Conservation (phyloP, 2,329 filamentous ascomycete species). For the Parasarocladium wereldwijsianum region DNA sequence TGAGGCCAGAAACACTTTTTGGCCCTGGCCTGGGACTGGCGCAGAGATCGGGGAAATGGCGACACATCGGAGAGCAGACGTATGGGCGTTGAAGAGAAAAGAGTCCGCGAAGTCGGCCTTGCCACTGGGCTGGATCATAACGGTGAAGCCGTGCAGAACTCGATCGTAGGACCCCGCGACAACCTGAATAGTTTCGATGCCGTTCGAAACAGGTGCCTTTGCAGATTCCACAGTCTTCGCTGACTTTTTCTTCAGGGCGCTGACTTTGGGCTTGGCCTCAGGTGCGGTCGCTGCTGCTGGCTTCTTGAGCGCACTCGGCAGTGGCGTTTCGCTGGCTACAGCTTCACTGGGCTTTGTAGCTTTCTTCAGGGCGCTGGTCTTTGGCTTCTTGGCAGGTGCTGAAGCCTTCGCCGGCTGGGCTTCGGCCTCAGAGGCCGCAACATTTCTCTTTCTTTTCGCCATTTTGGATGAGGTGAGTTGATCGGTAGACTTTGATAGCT, state of each 20-base stretch:
- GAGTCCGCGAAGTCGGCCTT: constrained; percentile 67
- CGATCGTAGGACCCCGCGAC: constrained; percentile 89
- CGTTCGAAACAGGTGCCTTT: neutral
- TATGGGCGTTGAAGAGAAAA: constrained; percentile 90
- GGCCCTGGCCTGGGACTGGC: constrained; percentile 42
- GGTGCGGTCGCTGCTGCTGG: too few relatives aligned
- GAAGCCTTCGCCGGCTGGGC: constrained; percentile 10
- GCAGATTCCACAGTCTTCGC: neutral
- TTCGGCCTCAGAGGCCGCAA: constrained; percentile 13
- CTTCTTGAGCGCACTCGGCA: too few relatives aligned
- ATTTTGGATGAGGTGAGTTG: constrained; percentile 15
- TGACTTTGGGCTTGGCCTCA: too few relatives aligned
- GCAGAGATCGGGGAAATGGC: constrained; percentile 67
- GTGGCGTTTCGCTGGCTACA: too few relatives aligned
- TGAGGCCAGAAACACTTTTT: constrained; percentile 79
- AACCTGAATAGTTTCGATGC: constrained; percentile 62
- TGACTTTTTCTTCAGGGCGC: constrained; percentile 13
- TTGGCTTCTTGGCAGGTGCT: constrained; percentile 17
- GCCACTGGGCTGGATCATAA: constrained; percentile 34
- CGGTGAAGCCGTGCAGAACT: constrained; percentile 78
- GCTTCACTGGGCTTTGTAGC: too few relatives aligned
- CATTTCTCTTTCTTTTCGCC: constrained; percentile 35
- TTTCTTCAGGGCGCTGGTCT: constrained; percentile 9
- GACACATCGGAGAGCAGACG: constrained; percentile 77
- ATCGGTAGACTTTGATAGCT: constrained; percentile 4